These are phyloP conservation scores for Coprinopsis strossmayeri DNA, from an alignment of 768 basidiomycete genomes.

Conservation along the genomic window DNA sequence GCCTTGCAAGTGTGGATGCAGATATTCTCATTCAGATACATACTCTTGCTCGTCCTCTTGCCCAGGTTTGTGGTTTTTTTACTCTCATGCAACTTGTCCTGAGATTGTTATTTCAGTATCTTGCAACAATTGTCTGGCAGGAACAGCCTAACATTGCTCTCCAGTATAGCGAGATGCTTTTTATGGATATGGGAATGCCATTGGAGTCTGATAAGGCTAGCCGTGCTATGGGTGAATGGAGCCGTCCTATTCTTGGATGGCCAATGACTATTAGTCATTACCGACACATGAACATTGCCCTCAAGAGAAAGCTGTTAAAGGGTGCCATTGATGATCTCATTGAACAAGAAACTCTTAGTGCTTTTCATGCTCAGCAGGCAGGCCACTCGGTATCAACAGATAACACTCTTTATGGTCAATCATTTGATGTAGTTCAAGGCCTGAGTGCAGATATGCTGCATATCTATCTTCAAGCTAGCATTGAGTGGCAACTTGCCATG, in stretches of 20 bases:
- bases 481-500: background rate
- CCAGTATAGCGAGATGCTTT: constrained; percentile 2
- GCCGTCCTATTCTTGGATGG: background rate
- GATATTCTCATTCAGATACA: constrained; percentile 3
- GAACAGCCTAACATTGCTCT: background rate
- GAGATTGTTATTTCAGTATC: background rate
- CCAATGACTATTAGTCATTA: background rate
- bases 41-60: constrained; percentile 3
- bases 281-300: background rate
- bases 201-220: background rate
- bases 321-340: background rate
- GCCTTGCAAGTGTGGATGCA: background rate
- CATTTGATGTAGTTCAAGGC: background rate
- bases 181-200: background rate
- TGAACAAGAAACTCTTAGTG: background rate
- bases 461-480: background rate
- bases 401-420: background rate
- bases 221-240: background rate
- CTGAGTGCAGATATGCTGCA: background rate
- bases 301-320: background rate
- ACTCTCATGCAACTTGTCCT: background rate
- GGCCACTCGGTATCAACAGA: constrained; percentile 4
- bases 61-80: background rate
- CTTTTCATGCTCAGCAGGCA: constrained; percentile 1
- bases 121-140: background rate